phyloP scores from a whole-genome alignment of 192 early-diverging fungal genomes.

The Linnemannia elongata region DNA sequence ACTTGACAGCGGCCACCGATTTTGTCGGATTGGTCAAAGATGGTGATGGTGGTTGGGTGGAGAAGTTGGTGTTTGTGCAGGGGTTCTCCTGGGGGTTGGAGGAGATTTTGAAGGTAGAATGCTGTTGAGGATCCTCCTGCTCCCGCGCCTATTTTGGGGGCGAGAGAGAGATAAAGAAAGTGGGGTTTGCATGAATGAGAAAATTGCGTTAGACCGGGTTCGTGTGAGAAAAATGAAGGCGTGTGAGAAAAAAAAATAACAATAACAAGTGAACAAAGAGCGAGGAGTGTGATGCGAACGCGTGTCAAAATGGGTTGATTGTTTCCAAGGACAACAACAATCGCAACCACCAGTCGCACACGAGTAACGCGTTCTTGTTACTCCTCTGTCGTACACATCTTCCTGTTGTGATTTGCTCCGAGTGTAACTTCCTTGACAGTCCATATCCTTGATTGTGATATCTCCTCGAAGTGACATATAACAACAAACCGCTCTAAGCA shows the following conservation, averaged over 20 bases:
- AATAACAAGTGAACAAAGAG: neutral
- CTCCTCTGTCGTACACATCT: neutral
- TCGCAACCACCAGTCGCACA: neutral
- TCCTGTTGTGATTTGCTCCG: neutral
- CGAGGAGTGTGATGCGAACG: neutral
- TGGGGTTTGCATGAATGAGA: neutral
- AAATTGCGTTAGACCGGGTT: neutral
- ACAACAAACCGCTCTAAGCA: neutral
- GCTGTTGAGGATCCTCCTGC: conserved; percentile 67
- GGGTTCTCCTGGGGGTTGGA: conserved; percentile 17
- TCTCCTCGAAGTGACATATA: neutral
- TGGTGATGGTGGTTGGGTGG: conserved; percentile 50
- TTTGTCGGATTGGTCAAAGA: conserved; percentile 67
- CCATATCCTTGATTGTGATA: neutral
- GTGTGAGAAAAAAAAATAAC: neutral
- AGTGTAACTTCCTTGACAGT: neutral
- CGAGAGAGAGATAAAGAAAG: neutral
- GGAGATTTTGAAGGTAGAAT: conserved; percentile 53
- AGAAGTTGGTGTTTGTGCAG: conserved; percentile 34
- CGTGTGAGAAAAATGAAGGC: neutral
- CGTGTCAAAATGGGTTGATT: neutral
- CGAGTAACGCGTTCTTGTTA: neutral
- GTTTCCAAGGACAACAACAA: neutral
- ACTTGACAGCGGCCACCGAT: conserved; percentile 68
- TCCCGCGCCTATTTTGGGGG: conserved; percentile 60